Base-by-base conservation (phyloP, 441 rosid genomes). In the Theobroma grandiflorum region DNA sequence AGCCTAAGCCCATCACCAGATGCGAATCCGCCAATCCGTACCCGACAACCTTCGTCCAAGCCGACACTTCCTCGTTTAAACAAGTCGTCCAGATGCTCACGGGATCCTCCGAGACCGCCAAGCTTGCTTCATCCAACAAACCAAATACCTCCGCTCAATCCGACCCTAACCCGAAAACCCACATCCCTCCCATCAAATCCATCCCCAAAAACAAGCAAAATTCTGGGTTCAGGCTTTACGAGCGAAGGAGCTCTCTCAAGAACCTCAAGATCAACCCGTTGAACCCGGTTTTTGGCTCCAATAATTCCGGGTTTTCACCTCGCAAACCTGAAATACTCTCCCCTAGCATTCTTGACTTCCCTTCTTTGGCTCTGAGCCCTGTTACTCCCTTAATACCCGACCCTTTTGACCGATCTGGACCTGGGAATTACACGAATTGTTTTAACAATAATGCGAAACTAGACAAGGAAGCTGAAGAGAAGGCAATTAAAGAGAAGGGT, bases 71-170 rank as follows among this genome's bases (percentile, higher is more conserved):
- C 57, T 89, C 94, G 33, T 97, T 97, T 93, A 97, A 97, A 74
- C 99, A 95, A 83, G 98, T 97, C 15, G 99, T 97, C 75, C 99
- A 96, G 82, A 90, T 96, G 98, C 87, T 96, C 22, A 96, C 98
- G 59, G 99, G 99, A 80, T 95, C 98, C 45, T 89, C 96, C 37
- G 86, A 87, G 74, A 79, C 88, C n/a, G 79, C 86, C 64, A 87
- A 83, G 72, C 82, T 72, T 0, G 81, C 82, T 10, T 63, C 81
- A 79, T 86, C 75, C 84, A 42, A 72, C 79, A 85, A 87, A 84
- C 82, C 79, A 88, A 43, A 86, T 70, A 2, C 82, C 83, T 66
- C 64, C 50, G 6, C 85, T 72, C 89, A 87, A 77, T 75, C 91
- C 78, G 88, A 84, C 49, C 12, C 83, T 49, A 3, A 85, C 53